A percentile compares a stretch with the other conserved stretches of the same genome.
Evolutionary conservation across 2,329 filamentous ascomycete genomes (phyloP).

Genomic region (Ophiostoma ulmi): DNA sequence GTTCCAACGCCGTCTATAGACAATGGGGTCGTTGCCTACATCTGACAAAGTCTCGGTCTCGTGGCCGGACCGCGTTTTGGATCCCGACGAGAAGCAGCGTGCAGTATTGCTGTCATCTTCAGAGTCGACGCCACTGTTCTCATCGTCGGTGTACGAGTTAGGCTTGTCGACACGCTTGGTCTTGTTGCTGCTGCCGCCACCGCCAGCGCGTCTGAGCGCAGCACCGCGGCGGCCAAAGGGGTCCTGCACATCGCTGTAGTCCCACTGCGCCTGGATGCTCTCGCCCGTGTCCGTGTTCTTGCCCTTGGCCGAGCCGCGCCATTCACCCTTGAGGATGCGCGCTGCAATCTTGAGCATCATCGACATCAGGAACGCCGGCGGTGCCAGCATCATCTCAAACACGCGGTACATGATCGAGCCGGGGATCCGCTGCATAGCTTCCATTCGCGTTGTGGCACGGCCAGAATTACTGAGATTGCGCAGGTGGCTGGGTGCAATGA

Average conservation of each 20-base stretch:
- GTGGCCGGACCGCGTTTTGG: not conserved
- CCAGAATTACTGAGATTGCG: constrained; percentile 22
- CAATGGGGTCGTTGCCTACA: constrained; percentile 22
- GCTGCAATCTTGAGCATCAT: constrained; percentile 79
- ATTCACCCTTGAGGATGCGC: constrained; percentile 61
- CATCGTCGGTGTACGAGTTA: constrained; percentile 20
- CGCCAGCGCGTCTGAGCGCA: not conserved
- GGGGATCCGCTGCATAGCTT: constrained; percentile 49
- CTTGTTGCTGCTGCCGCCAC: not conserved
- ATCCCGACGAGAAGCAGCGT: constrained; percentile 14
- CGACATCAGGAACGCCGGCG: constrained; percentile 71
- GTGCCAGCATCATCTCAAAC: constrained; percentile 68
- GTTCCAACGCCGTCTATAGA: constrained; percentile 27
- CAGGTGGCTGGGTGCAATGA: constrained; percentile 45
- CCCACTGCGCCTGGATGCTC: constrained; percentile 55
- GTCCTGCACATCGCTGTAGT: constrained; percentile 50
- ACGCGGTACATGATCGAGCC: constrained; percentile 70
- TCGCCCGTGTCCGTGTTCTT: constrained; percentile 48
- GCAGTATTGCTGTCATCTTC: constrained; percentile 19
- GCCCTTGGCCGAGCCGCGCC: constrained; percentile 56
- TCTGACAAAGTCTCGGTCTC: constrained; percentile 24
- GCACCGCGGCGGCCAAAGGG: constrained; percentile 23
- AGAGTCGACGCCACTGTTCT: constrained; percentile 20
- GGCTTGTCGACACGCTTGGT: not conserved
- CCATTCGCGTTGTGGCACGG: constrained; percentile 38